Base-by-base conservation (phyloP, 148 eudicot species). In the Rhododendron kiyosumense region DNA sequence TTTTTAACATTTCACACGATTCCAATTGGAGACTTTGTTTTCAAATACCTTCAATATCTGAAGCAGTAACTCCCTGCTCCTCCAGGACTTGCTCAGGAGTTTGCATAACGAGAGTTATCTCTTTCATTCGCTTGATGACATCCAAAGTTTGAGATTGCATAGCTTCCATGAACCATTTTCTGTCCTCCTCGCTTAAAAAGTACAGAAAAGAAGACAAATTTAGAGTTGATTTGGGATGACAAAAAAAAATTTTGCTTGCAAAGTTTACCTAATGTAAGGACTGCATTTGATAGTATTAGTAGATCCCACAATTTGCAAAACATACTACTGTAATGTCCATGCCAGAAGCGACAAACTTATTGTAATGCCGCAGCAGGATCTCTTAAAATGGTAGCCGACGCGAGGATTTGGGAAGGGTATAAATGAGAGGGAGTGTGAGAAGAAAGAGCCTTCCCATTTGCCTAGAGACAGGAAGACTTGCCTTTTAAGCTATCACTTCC, bases 111-210 rank as follows among this genome's bases (percentile, higher is more conserved):
- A 86, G 91, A 79, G 98, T 93, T 75, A 97, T 97, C 90, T 97
- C 99, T 76, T 97, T 97, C 99, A 97, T 97, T 24, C 99, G 91
- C 87, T 91, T 91, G 14, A 95, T 79, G 15, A 97, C 98, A 89
- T 97, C 98, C 22, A 97, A 87, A 6, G 94, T 91, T 81, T 97
- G 97, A 22, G 98, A 86, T 90, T 97, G 99, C 99, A 97, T 94
- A 18, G 99, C 99, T 88, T 97, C 99, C 99, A 93, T 95, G 86
- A 97, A 97, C 99, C 99, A 97, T 91, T 54, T 97, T 26, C 93
- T 85, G 26, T 95, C 98, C 84, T 97, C 98, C 89, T 97, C 99
- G 30, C 99, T 97, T 73, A 46, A 52, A 15, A 85, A 57, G 73
- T 67, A 28, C 28, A 77, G 12, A 49, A 63, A 67, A 78, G 17